Evolutionary conservation across 2,329 filamentous ascomycete species (phyloP).

Genomic region (Aspergillus bombycis): DNA sequence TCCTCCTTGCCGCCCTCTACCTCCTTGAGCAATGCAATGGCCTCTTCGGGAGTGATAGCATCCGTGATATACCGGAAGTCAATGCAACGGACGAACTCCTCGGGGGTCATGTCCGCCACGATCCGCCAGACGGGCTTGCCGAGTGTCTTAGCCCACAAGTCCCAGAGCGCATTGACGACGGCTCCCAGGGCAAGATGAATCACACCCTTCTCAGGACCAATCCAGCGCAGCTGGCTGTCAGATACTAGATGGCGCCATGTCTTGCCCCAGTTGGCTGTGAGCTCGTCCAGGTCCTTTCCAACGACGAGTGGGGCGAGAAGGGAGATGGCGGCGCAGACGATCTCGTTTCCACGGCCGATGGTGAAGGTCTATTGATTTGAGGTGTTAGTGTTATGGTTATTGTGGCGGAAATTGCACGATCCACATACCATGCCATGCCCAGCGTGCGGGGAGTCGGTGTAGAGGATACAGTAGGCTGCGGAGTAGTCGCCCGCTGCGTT

Average conservation of each 20-base stretch:
- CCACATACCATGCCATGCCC: slow-evolving; percentile 47
- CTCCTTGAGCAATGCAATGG: slow-evolving; percentile 69
- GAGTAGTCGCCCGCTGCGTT: slow-evolving; percentile 93
- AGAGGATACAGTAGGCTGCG: slow-evolving; percentile 87
- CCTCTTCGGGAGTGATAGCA: slow-evolving; percentile 85
- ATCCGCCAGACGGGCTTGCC: slow-evolving; percentile 89
- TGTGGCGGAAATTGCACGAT: too few species aligned
- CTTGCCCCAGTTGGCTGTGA: slow-evolving; percentile 79
- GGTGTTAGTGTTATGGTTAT: slow-evolving; percentile 8
- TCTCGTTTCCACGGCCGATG: slow-evolving; percentile 77
- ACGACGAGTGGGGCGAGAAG: slow-evolving; percentile 76
- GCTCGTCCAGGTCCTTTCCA: slow-evolving; percentile 73
- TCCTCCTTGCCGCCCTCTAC: slow-evolving; percentile 69
- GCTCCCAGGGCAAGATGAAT: slow-evolving; percentile 89
- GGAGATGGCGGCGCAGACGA: slow-evolving; percentile 82
- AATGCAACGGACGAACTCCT: slow-evolving; percentile 84
- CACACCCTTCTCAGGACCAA: slow-evolving; percentile 90
- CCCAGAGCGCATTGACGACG: slow-evolving; percentile 90
- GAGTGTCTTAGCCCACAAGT: slow-evolving; percentile 88
- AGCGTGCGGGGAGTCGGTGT: slow-evolving; percentile 67
- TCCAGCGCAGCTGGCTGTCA: slow-evolving; percentile 90
- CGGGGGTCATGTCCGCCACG: slow-evolving; percentile 84
- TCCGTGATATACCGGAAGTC: slow-evolving; percentile 96
- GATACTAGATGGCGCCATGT: slow-evolving; percentile 92
- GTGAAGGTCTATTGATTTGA: slow-evolving; percentile 44